Base-by-base conservation (phyloP, 345 rosid species). In the Streptanthus diversifolius region DNA sequence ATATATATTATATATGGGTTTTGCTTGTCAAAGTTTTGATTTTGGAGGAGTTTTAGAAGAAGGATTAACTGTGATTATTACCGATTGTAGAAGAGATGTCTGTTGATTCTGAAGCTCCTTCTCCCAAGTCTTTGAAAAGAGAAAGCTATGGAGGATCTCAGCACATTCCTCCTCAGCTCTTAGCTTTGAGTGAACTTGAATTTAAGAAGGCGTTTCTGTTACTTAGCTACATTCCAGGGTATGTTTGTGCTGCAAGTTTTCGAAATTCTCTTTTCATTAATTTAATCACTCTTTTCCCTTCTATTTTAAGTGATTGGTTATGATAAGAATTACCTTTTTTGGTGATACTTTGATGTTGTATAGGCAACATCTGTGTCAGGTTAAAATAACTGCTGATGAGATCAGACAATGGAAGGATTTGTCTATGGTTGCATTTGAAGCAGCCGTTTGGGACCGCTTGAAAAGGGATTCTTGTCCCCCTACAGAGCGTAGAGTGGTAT, bases 181-280 rank as follows among this genome's bases (percentile, higher is more conserved):
- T 73, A 48, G 91, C 90, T 6, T 77, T 87, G 59, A 77, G 85
- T 10, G 88, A 85, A 17, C 89, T 87, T 1, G 91, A 91, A 53
- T 89, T 87, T 33, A 73, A 85, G 10, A 89, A 86, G 58, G 82
- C 78, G 3, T 91, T 91, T 70, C 77, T 91, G 3, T 65, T 91
- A 7, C 68, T 87, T 33, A 87, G 65, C 79, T 91, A 89, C 61
- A 74, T 85, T 24, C 91, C 85, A 8, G 79, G 68, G 96, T 91
- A 68, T 79, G 85, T 82, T 70, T 47, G 5, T 0, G 32, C 13
- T n/a, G 17, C 33, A 43, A 8, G 27, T 61, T 29, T 70, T 43
- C 11, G 1, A 30, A 0, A 7, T 7, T 36, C 27, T 56, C 32
- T 61, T 2, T 1, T 10, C 44, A 14, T 52, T 12, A 40, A 15